phyloP scores from a whole-genome alignment of 768 basidiomycete species.

The Mycena pura region DNA sequence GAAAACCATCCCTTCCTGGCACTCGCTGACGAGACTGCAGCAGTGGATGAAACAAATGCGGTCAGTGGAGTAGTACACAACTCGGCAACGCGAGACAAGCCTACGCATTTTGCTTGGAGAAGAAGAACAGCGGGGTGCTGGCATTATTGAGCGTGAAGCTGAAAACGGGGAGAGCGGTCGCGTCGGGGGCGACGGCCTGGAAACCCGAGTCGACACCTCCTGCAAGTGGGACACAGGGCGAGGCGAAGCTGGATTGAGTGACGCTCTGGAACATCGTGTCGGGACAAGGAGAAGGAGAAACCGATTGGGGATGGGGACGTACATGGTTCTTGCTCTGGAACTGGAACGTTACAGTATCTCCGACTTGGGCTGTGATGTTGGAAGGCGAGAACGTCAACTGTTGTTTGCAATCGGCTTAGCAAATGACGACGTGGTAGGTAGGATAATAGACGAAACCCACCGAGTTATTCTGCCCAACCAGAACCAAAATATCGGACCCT shows the following conservation, averaged over 20 bases:
- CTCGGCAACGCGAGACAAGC: not conserved
- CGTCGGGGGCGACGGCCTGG: constrained; percentile 40
- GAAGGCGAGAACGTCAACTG: not conserved
- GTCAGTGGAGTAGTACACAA: not conserved
- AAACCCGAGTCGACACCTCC: constrained; percentile 61
- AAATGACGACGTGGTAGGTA: no score
- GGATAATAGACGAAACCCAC: no score
- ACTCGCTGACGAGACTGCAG: not conserved
- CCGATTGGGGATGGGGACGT: no score
- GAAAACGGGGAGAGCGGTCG: constrained; percentile 46
- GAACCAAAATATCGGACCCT: no score
- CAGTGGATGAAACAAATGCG: no score
- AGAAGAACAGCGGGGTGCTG: constrained; percentile 64
- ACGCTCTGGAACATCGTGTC: not conserved
- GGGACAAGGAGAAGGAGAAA: not conserved
- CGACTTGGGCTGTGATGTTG: not conserved
- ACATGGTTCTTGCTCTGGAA: not conserved
- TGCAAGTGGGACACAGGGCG: constrained; percentile 31
- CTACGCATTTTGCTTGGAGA: constrained; percentile 54
- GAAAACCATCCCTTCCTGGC: constrained; percentile 5
- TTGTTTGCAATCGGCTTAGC: not conserved
- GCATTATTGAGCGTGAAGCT: constrained; percentile 52
- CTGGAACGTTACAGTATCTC: not conserved
- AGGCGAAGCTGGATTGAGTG: not conserved
- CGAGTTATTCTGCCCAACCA: no score